Evolutionary conservation across 2,329 filamentous ascomycete genomes (phyloP).

Genomic region (Alternaria dauci): DNA sequence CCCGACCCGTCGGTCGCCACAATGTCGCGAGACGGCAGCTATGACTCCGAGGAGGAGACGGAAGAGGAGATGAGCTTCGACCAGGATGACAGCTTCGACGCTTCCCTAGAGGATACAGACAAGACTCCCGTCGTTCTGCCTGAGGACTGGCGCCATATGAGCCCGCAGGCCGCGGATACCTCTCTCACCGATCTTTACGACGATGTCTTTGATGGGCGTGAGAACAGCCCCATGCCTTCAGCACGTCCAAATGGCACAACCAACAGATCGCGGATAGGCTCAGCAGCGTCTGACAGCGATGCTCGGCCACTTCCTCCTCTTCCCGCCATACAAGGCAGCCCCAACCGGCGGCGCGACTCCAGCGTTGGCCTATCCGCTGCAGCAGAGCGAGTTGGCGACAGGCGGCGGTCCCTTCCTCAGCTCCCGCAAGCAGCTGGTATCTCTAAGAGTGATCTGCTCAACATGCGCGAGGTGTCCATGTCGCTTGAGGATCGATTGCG

Average conservation of each 20-base stretch:
- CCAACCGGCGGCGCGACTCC: conserved; percentile 61
- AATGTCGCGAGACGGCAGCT: conserved; percentile 91
- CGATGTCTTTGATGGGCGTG: conserved; percentile 70
- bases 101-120: conserved; percentile 91
- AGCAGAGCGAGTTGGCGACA: conserved; percentile 73
- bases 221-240: conserved; percentile 73
- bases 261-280: conserved; percentile 68
- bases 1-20: conserved; percentile 92
- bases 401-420: conserved; percentile 74
- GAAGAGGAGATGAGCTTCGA: conserved; percentile 73
- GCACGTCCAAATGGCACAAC: conserved; percentile 54
- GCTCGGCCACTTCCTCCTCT: conserved; percentile 87
- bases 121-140: conserved; percentile 98
- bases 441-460: conserved; percentile 80
- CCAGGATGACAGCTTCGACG: conserved; percentile 91
- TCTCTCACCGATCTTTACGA: conserved; percentile 65
- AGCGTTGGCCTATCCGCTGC: conserved; percentile 73
- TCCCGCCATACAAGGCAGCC: conserved; percentile 71
- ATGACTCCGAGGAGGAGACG: conserved; percentile 77
- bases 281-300: conserved; percentile 79
- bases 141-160: conserved; percentile 90
- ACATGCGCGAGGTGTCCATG: conserved; percentile 77
- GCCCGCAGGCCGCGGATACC: conserved; percentile 67
- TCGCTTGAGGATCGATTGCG: conserved; percentile 84
- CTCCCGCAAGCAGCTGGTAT: conserved; percentile 72